These are phyloP conservation scores for Hyphodiscus sp. DNA, from an alignment of 2,329 filamentous ascomycete species.

Conservation along the genomic window DNA sequence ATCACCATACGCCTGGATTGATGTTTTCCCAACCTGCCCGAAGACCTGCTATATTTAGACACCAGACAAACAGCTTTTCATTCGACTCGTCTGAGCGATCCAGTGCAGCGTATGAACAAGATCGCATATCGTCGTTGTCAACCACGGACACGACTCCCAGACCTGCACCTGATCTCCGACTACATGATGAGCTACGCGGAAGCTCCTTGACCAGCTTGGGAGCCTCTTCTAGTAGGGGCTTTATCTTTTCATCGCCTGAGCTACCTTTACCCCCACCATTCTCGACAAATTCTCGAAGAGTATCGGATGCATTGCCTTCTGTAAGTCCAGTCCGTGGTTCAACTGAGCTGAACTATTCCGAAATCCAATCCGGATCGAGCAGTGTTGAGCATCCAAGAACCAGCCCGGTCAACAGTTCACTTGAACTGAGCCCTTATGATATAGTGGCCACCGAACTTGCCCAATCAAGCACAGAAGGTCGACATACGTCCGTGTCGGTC, in stretches of 20 bases:
- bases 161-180: conserved; percentile 12
- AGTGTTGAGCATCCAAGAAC: not conserved
- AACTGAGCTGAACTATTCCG: not conserved
- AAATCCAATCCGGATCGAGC: not conserved
- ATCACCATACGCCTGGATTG: conserved; percentile 24
- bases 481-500: not conserved
- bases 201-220: conserved; percentile 22
- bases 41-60: conserved; percentile 24
- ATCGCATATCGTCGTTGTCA: conserved; percentile 18
- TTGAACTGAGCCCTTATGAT: not conserved
- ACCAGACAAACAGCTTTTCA: conserved; percentile 32
- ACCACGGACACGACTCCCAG: conserved; percentile 14
- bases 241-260: conserved; percentile 13
- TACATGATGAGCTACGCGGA: conserved; percentile 24
- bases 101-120: conserved; percentile 27
- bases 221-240: conserved; percentile 7
- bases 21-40: conserved; percentile 28
- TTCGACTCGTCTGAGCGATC: conserved; percentile 28
- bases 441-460: not conserved
- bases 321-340: not conserved
- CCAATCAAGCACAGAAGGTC: too few species aligned
- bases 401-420: not conserved
- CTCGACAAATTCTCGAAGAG: conserved; percentile 20
- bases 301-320: conserved; percentile 18
- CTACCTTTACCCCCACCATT: conserved; percentile 27